Evolutionary conservation across 176 grass and related monocot genomes (phyloP).

Genomic region (Elaeis guineensis): DNA sequence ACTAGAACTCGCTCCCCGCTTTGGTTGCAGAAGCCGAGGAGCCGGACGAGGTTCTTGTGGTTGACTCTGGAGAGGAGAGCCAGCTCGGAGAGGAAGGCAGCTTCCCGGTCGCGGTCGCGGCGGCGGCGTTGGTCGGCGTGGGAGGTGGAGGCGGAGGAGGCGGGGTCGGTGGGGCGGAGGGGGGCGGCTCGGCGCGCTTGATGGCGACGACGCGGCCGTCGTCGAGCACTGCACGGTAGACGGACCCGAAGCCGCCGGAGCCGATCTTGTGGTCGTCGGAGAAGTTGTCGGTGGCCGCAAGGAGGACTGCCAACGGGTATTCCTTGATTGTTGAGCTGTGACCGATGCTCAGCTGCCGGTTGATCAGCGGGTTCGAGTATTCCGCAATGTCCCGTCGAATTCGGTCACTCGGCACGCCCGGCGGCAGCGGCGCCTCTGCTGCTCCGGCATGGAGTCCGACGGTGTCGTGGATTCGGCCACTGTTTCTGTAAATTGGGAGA

Average conservation of each 20-base stretch:
- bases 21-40: constrained; percentile 75
- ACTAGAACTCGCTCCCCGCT: constrained; percentile 55
- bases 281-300: constrained; percentile 49
- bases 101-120: constrained; percentile 49
- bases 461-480: constrained; percentile 20
- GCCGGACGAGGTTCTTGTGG: constrained; percentile 84
- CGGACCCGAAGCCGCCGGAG: constrained; percentile 82
- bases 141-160: constrained; percentile 11
- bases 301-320: constrained; percentile 40
- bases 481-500: constrained; percentile 8
- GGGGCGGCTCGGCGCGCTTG: constrained; percentile 50
- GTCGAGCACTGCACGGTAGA: constrained; percentile 55
- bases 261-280: constrained; percentile 54
- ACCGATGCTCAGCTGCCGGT: constrained; percentile 9
- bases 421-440: background rate
- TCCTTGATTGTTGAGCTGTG: constrained; percentile 41
- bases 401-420: background rate
- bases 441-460: constrained; percentile 9
- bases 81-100: constrained; percentile 76
- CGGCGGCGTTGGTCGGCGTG: constrained; percentile 32
- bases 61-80: constrained; percentile 70
- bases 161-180: background rate
- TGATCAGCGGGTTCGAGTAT: background rate
- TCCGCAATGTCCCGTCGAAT: constrained; percentile 10
- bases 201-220: constrained; percentile 65